Evolutionary conservation across 2,329 filamentous ascomycete species (phyloP).

Genomic region (Neoarthrinium moseri): DNA sequence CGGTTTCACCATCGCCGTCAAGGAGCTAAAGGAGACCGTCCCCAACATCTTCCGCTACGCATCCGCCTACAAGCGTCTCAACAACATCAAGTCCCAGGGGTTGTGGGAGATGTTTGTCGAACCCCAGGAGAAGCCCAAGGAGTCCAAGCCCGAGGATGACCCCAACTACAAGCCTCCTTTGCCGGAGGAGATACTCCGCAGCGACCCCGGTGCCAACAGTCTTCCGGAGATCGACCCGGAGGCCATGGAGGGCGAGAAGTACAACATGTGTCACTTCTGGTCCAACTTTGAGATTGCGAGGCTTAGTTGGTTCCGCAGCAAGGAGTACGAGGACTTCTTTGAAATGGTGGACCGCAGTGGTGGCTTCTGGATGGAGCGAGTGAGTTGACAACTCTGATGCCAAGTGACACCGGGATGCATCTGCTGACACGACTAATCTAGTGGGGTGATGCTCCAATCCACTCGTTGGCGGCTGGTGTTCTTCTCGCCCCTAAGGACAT

Average conservation of each 20-base stretch:
- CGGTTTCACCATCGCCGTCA: constrained; percentile 97
- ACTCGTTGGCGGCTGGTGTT: constrained; percentile 91
- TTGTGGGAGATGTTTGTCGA: constrained; percentile 99
- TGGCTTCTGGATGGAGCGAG: constrained; percentile 98
- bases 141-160: constrained; percentile 59
- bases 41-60: constrained; percentile 99
- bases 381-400: constrained; percentile 39
- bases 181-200: constrained; percentile 78
- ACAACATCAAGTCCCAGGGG: constrained; percentile 87
- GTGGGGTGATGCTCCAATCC: constrained; percentile 99
- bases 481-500: constrained; percentile 80
- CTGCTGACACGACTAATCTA: constrained; percentile 42
- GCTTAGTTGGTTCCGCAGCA: constrained; percentile 93
- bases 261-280: constrained; percentile 99
- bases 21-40: constrained; percentile 95
- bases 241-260: constrained; percentile 93
- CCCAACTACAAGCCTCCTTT: constrained; percentile 65
- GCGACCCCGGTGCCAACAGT: constrained; percentile 67
- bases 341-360: constrained; percentile 98
- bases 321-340: constrained; percentile 97
- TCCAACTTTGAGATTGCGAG: constrained; percentile 98
- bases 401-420: constrained; percentile 5
- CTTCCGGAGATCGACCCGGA: constrained; percentile 85
- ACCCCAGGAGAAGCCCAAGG: constrained; percentile 60
- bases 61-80: constrained; percentile 92